Evolutionary conservation across 1,139 yeast species (phyloP).

Genomic region (Candida smagusa): DNA sequence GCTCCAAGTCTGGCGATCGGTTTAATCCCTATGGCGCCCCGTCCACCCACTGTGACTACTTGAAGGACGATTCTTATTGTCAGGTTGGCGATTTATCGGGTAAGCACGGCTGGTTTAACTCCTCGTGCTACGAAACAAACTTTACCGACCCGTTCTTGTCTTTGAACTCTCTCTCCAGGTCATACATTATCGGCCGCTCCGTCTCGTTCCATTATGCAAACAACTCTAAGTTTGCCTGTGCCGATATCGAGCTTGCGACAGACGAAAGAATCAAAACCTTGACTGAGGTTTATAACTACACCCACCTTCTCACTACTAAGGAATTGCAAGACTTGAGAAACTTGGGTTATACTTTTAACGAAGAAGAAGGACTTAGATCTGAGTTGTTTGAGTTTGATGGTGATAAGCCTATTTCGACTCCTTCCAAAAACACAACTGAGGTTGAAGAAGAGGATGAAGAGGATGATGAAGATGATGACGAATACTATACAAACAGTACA

Average conservation of each 20-base stretch:
- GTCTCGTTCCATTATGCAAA: slow-evolving; percentile 51
- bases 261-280: slow-evolving; percentile 23
- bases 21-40: slow-evolving; percentile 54
- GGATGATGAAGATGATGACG: slow-evolving; percentile 6
- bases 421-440: neutral
- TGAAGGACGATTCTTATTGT: slow-evolving; percentile 49
- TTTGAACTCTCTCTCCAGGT: slow-evolving; percentile 42
- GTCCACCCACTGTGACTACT: slow-evolving; percentile 36
- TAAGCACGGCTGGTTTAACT: slow-evolving; percentile 56
- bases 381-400: slow-evolving; percentile 12
- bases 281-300: slow-evolving; percentile 21
- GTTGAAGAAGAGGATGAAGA: slow-evolving; percentile 3
- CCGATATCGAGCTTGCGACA: slow-evolving; percentile 43
- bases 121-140: slow-evolving; percentile 52
- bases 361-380: slow-evolving; percentile 16
- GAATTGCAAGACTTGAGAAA: neutral
- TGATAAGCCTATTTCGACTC: neutral
- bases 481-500: neutral
- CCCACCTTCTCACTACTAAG: slow-evolving; percentile 2
- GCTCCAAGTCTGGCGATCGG: slow-evolving; percentile 49
- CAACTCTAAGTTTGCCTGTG: slow-evolving; percentile 54
- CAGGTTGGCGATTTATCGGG: slow-evolving; percentile 64
- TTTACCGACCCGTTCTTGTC: slow-evolving; percentile 55
- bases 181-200: slow-evolving; percentile 52
- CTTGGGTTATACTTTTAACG: slow-evolving; percentile 8